Conservation (phyloP, 352 stramenopile species). For the Pythium phragmiticola region DNA sequence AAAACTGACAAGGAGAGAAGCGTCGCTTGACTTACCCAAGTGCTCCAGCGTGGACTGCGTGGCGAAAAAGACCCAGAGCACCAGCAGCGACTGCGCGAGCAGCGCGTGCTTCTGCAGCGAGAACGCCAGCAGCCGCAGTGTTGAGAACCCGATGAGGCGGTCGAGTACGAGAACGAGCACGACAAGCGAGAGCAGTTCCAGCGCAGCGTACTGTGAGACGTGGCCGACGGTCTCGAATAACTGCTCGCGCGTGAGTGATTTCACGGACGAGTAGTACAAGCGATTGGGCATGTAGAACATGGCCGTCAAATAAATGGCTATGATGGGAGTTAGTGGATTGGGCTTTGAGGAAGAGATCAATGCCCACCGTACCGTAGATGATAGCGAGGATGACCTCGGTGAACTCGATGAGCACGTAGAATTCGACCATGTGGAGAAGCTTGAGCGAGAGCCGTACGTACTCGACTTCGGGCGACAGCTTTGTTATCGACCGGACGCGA, state of each 20-base stretch:
- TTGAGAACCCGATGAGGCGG: conserved; percentile 16
- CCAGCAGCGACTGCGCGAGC: conserved; percentile 23
- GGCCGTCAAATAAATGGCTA: conserved; percentile 20
- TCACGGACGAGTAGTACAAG: conserved; percentile 25
- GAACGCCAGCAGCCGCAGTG: conserved; percentile 31
- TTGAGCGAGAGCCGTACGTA: conserved; percentile 7
- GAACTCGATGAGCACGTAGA: conserved; percentile 17
- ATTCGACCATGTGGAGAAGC: conserved; percentile 20
- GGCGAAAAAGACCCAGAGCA: conserved; percentile 26
- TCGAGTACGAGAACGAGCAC: conserved; percentile 24
- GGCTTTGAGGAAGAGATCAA: not conserved
- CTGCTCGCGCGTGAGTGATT: conserved; percentile 3
- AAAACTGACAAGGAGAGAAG: not conserved
- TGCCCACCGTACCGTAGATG: conserved; percentile 10
- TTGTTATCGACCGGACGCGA: not conserved
- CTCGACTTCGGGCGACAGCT: not conserved
- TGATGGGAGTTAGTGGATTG: not conserved
- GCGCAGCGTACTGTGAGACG: conserved; percentile 22
- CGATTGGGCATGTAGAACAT: conserved; percentile 25
- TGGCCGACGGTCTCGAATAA: conserved; percentile 4
- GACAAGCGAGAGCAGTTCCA: conserved; percentile 33
- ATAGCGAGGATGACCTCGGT: conserved; percentile 9
- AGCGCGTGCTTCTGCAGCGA: conserved; percentile 29
- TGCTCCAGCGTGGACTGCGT: conserved; percentile 16
- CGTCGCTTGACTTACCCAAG: conserved; percentile 3